Evolutionary conservation across 192 early-diverging fungal genomes (phyloP).

Genomic region (Backusella morwellensis): DNA sequence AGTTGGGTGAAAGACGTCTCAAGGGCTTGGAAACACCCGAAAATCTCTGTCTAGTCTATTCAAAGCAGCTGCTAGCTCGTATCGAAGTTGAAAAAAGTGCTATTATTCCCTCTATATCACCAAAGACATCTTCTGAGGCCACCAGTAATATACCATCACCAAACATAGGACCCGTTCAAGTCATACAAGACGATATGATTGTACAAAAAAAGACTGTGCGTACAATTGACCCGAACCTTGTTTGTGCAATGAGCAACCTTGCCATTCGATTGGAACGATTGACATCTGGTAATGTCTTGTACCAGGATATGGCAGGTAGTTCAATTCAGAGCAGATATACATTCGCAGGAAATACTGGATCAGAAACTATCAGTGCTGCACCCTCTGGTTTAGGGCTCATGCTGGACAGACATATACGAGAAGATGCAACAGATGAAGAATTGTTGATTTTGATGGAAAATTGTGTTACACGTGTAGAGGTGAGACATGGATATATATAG

Average conservation of each 20-base stretch:
- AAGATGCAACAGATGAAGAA: constrained; percentile 51
- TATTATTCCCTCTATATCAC: constrained; percentile 21
- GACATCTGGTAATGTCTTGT: constrained; percentile 24
- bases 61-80: constrained; percentile 42
- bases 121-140: background rate
- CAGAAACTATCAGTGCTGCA: background rate
- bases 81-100: constrained; percentile 42
- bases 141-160: background rate
- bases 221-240: constrained; percentile 24
- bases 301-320: background rate
- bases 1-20: constrained; percentile 77
- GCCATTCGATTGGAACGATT: constrained; percentile 31
- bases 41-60: constrained; percentile 74
- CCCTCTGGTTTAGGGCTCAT: constrained; percentile 4
- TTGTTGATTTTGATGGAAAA: constrained; percentile 50
- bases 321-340: background rate
- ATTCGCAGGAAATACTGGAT: background rate
- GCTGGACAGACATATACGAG: constrained; percentile 39
- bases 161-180: background rate
- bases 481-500: constrained; percentile 15
- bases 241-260: constrained; percentile 21
- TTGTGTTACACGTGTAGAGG: constrained; percentile 56
- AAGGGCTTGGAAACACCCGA: constrained; percentile 92
- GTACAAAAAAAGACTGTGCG: background rate
- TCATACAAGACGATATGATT: background rate